Evolutionary conservation across 2,329 filamentous ascomycete genomes (phyloP), one percentile per base, ranked within the genome.

Genomic region (Acephala macrosclerotiorum): DNA sequence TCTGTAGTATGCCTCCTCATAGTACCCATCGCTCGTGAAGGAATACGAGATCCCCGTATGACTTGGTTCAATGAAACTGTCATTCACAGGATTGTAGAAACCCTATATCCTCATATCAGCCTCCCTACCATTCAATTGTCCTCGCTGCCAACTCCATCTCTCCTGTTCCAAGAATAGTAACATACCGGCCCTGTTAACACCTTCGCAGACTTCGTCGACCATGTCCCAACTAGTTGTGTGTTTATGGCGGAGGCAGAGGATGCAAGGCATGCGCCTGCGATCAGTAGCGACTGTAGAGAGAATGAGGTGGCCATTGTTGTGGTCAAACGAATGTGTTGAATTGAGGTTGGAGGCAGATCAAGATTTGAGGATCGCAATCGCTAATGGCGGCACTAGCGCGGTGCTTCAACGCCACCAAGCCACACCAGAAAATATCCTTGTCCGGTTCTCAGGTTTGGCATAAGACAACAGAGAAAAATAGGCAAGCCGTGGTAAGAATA

Each of bases 41-140:
- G 90, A 92, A 79, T 91, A 93, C 18, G 90, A 91, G 69, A 91
- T 90, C 26, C 90, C 90, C 0, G 90, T 86, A 68, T 87, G 81
- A 8, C 79, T 80, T 18, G 90, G 90, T 77, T 93, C 90, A 70
- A 87, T 85, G 67, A 93, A 82, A 68, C 80, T 81, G 72, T 92
- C 90, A 63, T 87, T 84, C 60, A 87, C 79, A 3, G 89, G 87
- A 77, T 92, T 85, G 73, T 91, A 92, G 78, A 92, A 92, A 72
- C 82, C 85, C 89, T 92, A 68, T 60, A 62, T 26, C 55, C 36
- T 20, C 36, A 35, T 47, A 38, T 71, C 61, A 75, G 71, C 45
- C 29, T 51, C 58, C 29, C n/a, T 61, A 9, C 9, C 33, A 57
- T 20, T 65, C 35, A 58, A 51, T 64, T 59, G 56, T 53, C 47